Conservation (phyloP, 2,329 filamentous ascomycete genomes). For the Cladorrhinum sp. region DNA sequence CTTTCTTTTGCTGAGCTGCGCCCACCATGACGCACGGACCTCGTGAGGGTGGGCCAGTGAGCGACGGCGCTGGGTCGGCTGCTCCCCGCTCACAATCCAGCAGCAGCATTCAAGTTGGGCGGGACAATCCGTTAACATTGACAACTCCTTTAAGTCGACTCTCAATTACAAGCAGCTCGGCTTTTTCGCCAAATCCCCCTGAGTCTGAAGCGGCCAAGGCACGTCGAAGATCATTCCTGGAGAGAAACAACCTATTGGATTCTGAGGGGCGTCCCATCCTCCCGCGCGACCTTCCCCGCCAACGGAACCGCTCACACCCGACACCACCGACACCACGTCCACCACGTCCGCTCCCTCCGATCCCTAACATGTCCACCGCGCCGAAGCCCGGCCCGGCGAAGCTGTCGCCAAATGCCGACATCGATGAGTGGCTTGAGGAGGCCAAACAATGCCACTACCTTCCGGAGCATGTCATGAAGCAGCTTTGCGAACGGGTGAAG, state of each 20-base stretch:
- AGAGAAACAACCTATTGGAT: background rate
- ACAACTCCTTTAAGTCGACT: background rate
- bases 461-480: slow-evolving; percentile 95
- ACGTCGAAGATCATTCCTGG: too few species aligned
- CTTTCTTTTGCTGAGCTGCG: background rate
- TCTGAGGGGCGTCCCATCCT: background rate
- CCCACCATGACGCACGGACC: background rate
- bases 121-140: background rate
- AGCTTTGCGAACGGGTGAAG: slow-evolving; percentile 97
- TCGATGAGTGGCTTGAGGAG: slow-evolving; percentile 95
- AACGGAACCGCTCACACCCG: background rate
- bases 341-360: too few species aligned
- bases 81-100: background rate
- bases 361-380: slow-evolving; percentile 47
- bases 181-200: background rate
- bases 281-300: background rate
- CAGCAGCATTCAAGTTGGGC: background rate
- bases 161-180: background rate
- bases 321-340: background rate
- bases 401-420: slow-evolving; percentile 75
- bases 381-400: slow-evolving; percentile 90
- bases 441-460: slow-evolving; percentile 97
- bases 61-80: background rate
- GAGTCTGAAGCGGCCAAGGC: too few species aligned
- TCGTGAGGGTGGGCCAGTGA: background rate